These are phyloP conservation scores for Suillus paluster DNA, from an alignment of 768 basidiomycete genomes.

Conservation along the genomic window DNA sequence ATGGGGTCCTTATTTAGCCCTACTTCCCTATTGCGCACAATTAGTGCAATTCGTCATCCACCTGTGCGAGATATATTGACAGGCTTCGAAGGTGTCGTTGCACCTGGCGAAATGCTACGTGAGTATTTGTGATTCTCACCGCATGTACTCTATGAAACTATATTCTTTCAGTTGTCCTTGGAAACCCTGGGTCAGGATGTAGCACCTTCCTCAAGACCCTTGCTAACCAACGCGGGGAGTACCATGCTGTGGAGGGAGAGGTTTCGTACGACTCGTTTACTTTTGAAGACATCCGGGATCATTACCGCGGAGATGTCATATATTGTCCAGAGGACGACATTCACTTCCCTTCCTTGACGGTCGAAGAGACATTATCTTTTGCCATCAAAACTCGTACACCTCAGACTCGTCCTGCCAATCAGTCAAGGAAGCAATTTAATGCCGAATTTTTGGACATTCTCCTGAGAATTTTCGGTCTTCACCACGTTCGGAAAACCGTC, in stretches of 20 bases:
- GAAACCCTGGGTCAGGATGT: slow-evolving; percentile 74
- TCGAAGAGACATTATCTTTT: slow-evolving; percentile 53
- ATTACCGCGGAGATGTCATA: slow-evolving; percentile 51
- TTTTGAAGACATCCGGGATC: slow-evolving; percentile 45
- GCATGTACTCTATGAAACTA: neutral
- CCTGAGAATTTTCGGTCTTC: slow-evolving; percentile 74
- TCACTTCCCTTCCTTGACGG: slow-evolving; percentile 55
- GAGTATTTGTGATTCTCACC: slow-evolving; percentile 39
- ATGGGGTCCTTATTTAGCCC: slow-evolving; percentile 58
- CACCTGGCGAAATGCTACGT: slow-evolving; percentile 80
- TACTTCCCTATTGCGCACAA: slow-evolving; percentile 37
- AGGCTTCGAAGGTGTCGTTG: slow-evolving; percentile 65
- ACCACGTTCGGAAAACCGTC: slow-evolving; percentile 69
- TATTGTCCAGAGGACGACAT: slow-evolving; percentile 50
- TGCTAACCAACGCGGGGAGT: slow-evolving; percentile 48
- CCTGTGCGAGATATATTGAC: slow-evolving; percentile 64
- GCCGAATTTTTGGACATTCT: slow-evolving; percentile 48
- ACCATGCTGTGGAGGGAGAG: slow-evolving; percentile 43
- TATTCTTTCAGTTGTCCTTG: slow-evolving; percentile 67
- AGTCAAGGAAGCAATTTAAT: slow-evolving; percentile 34
- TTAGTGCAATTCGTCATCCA: slow-evolving; percentile 58
- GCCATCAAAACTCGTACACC: slow-evolving; percentile 55
- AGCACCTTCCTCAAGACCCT: slow-evolving; percentile 56
- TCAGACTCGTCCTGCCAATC: slow-evolving; percentile 24
- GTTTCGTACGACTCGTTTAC: slow-evolving; percentile 52